Evolutionary conservation across 441 rosid genomes (phyloP), one percentile per base, ranked within the genome.

Genomic region (Arabidopsis lyrata): DNA sequence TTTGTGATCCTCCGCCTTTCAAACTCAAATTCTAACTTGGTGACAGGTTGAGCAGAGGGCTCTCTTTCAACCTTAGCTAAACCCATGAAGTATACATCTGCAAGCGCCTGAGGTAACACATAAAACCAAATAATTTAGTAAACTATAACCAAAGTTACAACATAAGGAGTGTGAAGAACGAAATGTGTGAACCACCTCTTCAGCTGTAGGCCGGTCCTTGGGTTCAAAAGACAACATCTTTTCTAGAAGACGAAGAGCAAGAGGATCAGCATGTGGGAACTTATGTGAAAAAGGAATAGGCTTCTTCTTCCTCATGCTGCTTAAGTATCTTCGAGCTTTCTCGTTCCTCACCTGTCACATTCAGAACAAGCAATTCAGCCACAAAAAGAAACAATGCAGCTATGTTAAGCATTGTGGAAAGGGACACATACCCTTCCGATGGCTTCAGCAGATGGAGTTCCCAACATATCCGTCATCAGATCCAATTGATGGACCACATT

Each of bases 31-130:
- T 94, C 99, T 90, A 91, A 75, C 83, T 94, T 94, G 22, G 97
- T 82, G 53, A 94, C 97, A 18, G 99, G 97, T 80, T 94, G 99
- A 76, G 99, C 89, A 60, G 97, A 88, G 64, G 97, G 99, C 81
- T 94, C 99, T 84, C 99, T 87, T 86, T 94, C 99, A 52, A 90
- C 94, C 82, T 83, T 92, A 73, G 99, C 95, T 74, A 94, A 85
- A 74, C 99, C 99, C 77, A 85, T 90, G 69, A 94, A 94, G 84
- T 94, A 94, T 5, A 89, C 90, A 86, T 94, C 97, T 9, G 99
- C 97, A 62, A 94, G 97, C 44, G 99, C 99, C 99, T 94, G 78
- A 47, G 13, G 47, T 73, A 38, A 81, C 57, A 74, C 59, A 56
- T 65, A 24, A 54, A 77, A 58, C 66, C 64, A 20, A 8, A 63